Percentiles rank a stretch among this genome's conserved stretches.
phyloP scores from a whole-genome alignment of 306 rosid genomes.

The Cucurbita pepo region DNA sequence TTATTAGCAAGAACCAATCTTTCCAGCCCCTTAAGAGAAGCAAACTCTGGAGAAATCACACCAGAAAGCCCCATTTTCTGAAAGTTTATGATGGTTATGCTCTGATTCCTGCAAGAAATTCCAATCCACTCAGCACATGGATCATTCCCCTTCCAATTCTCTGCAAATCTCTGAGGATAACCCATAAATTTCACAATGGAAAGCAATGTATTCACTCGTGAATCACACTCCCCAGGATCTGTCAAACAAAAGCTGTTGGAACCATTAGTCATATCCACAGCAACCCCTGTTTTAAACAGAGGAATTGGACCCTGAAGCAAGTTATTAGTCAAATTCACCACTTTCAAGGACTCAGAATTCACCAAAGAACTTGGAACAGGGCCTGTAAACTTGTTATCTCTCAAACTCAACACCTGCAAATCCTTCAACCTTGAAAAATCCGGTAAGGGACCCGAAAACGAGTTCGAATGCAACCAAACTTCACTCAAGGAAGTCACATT shows the following conservation, averaged over 20 bases:
- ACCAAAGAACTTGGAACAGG: constrained; percentile 48
- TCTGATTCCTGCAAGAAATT: constrained; percentile 40
- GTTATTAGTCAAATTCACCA: constrained; percentile 66
- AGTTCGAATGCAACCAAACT: constrained; percentile 69
- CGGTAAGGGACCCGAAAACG: constrained; percentile 53
- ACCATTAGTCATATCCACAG: constrained; percentile 43
- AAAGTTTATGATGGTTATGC: constrained; percentile 47
- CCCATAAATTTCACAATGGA: constrained; percentile 30
- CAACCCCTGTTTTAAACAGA: constrained; percentile 27
- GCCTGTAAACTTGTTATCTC: constrained; percentile 65
- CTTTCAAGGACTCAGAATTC: constrained; percentile 30
- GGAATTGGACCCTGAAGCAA: constrained; percentile 61
- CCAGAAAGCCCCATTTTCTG: constrained; percentile 68
- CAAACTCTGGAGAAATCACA: constrained; percentile 44
- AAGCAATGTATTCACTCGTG: constrained; percentile 36
- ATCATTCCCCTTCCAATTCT: constrained; percentile 64
- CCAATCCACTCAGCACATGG: constrained; percentile 73
- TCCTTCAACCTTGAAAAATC: constrained; percentile 42
- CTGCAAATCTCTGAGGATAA: constrained; percentile 59
- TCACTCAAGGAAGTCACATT: constrained; percentile 57
- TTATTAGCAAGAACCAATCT: constrained; percentile 54
- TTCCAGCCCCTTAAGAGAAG: constrained; percentile 35
- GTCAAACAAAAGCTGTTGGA: constrained; percentile 58
- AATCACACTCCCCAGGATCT: constrained; percentile 46
- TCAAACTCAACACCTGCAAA: constrained; percentile 40